Evolutionary conservation across 257 asterid species (phyloP), one percentile per base, ranked within the genome.

Genomic region (Buddleja alternifolia): DNA sequence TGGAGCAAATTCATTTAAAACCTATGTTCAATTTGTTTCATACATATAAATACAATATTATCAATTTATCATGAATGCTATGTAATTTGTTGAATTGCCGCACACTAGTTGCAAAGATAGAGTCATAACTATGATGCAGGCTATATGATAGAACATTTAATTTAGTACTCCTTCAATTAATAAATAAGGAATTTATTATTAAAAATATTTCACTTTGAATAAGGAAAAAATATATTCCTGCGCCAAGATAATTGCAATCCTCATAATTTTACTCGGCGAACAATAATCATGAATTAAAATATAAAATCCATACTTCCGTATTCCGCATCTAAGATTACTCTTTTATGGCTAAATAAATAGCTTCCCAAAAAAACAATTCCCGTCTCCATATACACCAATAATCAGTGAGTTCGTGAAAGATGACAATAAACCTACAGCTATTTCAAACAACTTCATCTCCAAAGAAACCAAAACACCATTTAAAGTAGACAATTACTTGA

Each of bases 351-450:
- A 15, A 29, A 29, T 29, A 2, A 29, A 29, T 29, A 29, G 34
- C 34, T 29, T 29, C 34, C 2, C 2, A 29, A 29, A 48, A 32
- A 15, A 23, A 4, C 7, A 61, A 19, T 32, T 36, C n/a, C 17
- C 23, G 10, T 46, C 58, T 36, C 24, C 67, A 58, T 47, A 34
- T 46, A 69, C 75, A 57, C 53, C 53, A 48, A 59, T 24, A 70
- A 25, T 32, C 10, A 59, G 2, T 58, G 16, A 60, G 40, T 42
- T 57, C 59, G 15, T 55, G 15, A 68, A 42, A 25, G 48, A 34
- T 34, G 20, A 48, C n/a, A 7, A 19, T 12, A 34, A 29, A 66
- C 60, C 51, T 36, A 36, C 42, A 39, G 25, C 8, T n/a, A 32
- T 64, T 24, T 20, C 8, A 60, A 20, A 60, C 66, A 46, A 40